Conservation (phyloP, 495 filamentous ascomycete genomes). For the Hypoxylon trugodes region DNA sequence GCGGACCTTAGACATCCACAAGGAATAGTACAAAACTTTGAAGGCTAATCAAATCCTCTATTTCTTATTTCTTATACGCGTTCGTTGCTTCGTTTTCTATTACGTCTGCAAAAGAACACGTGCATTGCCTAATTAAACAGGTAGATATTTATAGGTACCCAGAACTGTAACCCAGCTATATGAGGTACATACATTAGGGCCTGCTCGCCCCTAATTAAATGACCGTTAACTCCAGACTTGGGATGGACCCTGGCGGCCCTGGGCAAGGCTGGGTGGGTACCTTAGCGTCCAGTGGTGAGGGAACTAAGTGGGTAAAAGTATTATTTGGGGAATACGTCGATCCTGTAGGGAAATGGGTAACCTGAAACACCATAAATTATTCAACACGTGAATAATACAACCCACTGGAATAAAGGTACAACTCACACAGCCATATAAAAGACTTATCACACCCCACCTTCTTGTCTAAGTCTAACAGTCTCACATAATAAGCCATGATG, state of each 20-base stretch:
- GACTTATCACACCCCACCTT: conserved; percentile 12
- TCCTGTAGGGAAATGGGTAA: conserved; percentile 21
- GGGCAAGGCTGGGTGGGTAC: conserved; percentile 7
- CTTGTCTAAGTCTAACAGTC: background rate
- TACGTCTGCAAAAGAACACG: too few relatives aligned
- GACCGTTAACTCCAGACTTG: conserved; percentile 14
- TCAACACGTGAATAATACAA: conserved; percentile 24
- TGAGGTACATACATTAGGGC: too few relatives aligned
- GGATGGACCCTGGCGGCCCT: conserved; percentile 12
- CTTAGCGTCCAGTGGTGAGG: conserved; percentile 19
- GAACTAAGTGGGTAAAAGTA: conserved; percentile 22
- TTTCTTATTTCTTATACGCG: conserved; percentile 4
- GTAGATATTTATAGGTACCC: background rate
- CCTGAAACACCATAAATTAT: conserved; percentile 35
- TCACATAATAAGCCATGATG: background rate
- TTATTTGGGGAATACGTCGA: conserved; percentile 24
- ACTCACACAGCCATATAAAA: conserved; percentile 20
- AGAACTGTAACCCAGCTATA: background rate
- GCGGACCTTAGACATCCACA: too few relatives aligned
- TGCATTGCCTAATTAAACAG: too few relatives aligned
- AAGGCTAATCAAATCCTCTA: too few relatives aligned
- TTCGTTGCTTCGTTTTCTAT: too few relatives aligned
- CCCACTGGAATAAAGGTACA: conserved; percentile 5
- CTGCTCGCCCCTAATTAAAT: conserved; percentile 32
- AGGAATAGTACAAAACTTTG: too few relatives aligned